Evolutionary conservation across 2,329 filamentous ascomycete species (phyloP), one percentile per base, ranked within the genome.

Genomic region (Chrysoporthe austroafricana): DNA sequence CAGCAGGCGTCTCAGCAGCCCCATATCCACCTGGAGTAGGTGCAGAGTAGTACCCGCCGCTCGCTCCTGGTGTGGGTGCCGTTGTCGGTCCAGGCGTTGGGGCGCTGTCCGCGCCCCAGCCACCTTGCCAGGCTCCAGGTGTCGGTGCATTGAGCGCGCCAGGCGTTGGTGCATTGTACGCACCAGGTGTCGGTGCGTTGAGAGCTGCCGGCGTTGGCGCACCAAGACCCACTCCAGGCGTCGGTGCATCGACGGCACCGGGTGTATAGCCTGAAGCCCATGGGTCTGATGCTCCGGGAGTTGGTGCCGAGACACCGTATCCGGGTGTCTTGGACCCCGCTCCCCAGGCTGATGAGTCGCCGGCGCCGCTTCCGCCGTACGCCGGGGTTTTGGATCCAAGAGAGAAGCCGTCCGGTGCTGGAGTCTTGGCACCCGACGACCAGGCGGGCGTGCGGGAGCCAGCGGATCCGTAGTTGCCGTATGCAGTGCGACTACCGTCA

Each of bases 271-370:
- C 64, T 48, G 85, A 61, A 32, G 59, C 85, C 87, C 88, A 90
- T 6, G 84, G 80, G 68, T 90, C 87, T 74, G 84, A 86, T 63
- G 83, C 86, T 11, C 84, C 85, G 0, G 86, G 86, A 0, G 86
- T 88, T 2, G 86, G 85, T 3, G 86, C 86, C 3, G 86, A 86
- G 9, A 80, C 82, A 36, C 86, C 87, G 75, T 91, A 94, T 1
- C 88, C 90, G 3, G 94, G 94, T 0, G 93, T 96, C 77, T 94
- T 92, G 42, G 90, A 91, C 7, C 91, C 88, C 4, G 86, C 83
- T 16, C 83, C 87, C 82, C 91, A 92, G 43, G 85, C 82, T 4
- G 68, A 70, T 68, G 91, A 90, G 64, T 81, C 79, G 50, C 80
- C 78, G 32, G 76, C 70, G 52, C 80, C 79, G 39, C 76, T 71